Percentiles rank a stretch among this genome's conserved stretches.
phyloP scores from a whole-genome alignment of 2,329 filamentous ascomycete species.

The Cyphellophora europaea region DNA sequence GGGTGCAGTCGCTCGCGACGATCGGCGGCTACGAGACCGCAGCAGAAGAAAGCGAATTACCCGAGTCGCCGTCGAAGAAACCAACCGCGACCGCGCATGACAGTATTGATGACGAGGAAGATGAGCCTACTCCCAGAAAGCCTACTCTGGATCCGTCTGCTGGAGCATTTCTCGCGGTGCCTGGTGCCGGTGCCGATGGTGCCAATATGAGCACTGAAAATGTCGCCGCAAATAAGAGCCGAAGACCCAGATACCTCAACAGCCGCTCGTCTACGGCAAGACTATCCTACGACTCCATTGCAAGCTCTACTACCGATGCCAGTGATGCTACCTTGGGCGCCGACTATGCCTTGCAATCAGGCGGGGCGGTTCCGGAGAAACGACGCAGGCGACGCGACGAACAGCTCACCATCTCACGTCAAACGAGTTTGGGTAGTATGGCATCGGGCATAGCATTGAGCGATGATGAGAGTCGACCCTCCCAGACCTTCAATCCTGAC shows the following conservation, averaged over 20 bases:
- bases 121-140: conserved; percentile 11
- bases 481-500: conserved; percentile 30
- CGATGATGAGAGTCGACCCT: conserved; percentile 33
- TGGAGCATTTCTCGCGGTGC: conserved; percentile 6
- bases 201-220: conserved; percentile 6
- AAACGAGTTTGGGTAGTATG: conserved; percentile 84
- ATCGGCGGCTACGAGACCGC: conserved; percentile 23
- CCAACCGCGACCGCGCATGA: conserved; percentile 5
- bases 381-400: conserved; percentile 15
- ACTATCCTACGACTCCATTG: conserved; percentile 48
- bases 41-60: conserved; percentile 12
- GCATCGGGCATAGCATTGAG: conserved; percentile 50
- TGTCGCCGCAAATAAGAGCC: conserved; percentile 13
- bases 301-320: conserved; percentile 48
- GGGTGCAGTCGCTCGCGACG: conserved; percentile 27
- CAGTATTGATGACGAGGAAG: conserved; percentile 14
- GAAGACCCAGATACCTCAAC: conserved; percentile 46
- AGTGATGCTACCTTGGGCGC: conserved; percentile 67
- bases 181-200: conserved; percentile 5
- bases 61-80: conserved; percentile 7
- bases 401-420: conserved; percentile 50
- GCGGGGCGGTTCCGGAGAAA: conserved; percentile 56
- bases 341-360: conserved; percentile 76
- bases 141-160: conserved; percentile 1
- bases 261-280: conserved; percentile 48